Conservation (phyloP, 2,329 filamentous ascomycete genomes). For the Penicillium sp. region DNA sequence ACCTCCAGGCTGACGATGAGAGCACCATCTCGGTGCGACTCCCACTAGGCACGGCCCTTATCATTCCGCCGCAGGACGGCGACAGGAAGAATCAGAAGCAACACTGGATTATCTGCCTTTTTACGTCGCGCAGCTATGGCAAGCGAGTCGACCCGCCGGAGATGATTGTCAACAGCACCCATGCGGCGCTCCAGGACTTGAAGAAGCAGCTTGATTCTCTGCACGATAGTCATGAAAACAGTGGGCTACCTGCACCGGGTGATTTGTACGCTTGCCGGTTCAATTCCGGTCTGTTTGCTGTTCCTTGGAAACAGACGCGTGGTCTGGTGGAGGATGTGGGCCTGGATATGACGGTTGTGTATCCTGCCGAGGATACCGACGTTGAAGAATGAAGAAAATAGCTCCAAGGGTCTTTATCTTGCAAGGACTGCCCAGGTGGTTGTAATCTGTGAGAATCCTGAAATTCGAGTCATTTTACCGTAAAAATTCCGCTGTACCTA, state of each 20-base stretch:
- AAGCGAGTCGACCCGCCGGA: slow-evolving; percentile 33
- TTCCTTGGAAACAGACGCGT: slow-evolving; percentile 51
- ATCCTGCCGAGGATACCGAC: slow-evolving; percentile 17
- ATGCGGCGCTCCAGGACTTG: slow-evolving; percentile 47
- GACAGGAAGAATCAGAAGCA: slow-evolving; percentile 22
- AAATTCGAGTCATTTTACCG: no score
- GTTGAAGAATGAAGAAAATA: neutral
- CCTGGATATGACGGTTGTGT: slow-evolving; percentile 34
- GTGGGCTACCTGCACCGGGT: slow-evolving; percentile 17
- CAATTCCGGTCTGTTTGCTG: slow-evolving; percentile 54
- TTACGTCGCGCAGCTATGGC: slow-evolving; percentile 52
- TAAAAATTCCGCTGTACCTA: no score
- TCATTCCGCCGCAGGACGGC: slow-evolving; percentile 49
- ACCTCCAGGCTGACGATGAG: slow-evolving; percentile 1
- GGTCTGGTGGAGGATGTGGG: slow-evolving; percentile 39
- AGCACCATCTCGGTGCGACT: slow-evolving; percentile 14
- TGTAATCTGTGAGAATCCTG: no score
- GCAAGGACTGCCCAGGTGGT: no score
- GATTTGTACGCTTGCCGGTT: slow-evolving; percentile 51
- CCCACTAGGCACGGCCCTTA: slow-evolving; percentile 46
- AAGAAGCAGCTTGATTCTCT: slow-evolving; percentile 37
- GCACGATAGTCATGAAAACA: neutral
- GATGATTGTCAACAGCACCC: slow-evolving; percentile 48
- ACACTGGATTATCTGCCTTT: slow-evolving; percentile 57
- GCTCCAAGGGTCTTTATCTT: neutral